Conservation (phyloP, 2,329 filamentous ascomycete species). For the Exophiala lecanii-corni region DNA sequence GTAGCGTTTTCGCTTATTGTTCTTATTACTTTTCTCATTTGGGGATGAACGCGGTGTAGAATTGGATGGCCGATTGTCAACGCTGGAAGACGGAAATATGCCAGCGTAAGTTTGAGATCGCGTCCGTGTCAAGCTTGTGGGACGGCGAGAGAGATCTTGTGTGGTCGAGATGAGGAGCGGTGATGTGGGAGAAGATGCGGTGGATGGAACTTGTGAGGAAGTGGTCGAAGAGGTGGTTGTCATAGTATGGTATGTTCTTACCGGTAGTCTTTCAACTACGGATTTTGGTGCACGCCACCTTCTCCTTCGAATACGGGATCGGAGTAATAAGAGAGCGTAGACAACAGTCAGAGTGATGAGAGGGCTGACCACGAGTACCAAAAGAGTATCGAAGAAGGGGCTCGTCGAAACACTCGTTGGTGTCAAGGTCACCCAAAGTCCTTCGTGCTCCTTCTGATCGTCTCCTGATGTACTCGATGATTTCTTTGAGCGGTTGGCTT, state of each 20-base stretch:
- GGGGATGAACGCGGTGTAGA: conserved; percentile 22
- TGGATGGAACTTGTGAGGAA: conserved; percentile 57
- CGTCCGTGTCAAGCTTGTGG: conserved; percentile 26
- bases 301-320: conserved; percentile 80
- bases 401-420: conserved; percentile 82
- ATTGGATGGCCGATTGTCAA: conserved; percentile 8
- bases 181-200: conserved; percentile 67
- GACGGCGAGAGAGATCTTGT: conserved; percentile 30
- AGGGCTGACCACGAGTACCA: conserved; percentile 95
- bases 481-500: too few species aligned
- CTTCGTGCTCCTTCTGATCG: conserved; percentile 57
- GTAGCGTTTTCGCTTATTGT: conserved; percentile 50
- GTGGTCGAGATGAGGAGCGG: conserved; percentile 65
- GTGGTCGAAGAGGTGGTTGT: conserved; percentile 55
- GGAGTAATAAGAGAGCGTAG: conserved; percentile 79
- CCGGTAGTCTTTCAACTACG: conserved; percentile 87
- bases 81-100: conserved; percentile 22
- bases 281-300: conserved; percentile 98
- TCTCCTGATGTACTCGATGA: conserved; percentile 28
- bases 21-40: conserved; percentile 32
- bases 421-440: conserved; percentile 93
- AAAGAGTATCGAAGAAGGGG: conserved; percentile 90
- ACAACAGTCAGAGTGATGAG: conserved; percentile 89
- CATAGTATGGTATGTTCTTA: conserved; percentile 90
- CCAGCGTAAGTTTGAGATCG: conserved; percentile 37